These are phyloP conservation scores for Pilobolus umbonatus DNA, from an alignment of 192 early-diverging fungal species.

Conservation along the genomic window DNA sequence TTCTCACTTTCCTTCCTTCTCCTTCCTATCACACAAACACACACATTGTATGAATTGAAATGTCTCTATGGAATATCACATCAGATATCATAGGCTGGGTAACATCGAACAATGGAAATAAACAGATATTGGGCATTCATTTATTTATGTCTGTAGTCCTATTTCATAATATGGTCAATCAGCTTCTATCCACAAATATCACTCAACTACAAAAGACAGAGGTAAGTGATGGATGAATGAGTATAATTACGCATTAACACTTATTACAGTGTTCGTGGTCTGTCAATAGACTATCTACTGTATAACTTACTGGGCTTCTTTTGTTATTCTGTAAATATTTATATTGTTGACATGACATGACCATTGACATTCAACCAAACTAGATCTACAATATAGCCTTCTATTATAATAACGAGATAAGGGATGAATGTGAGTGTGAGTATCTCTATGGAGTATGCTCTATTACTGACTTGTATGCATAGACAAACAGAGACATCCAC, in stretches of 20 bases:
- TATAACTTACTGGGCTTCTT: slow-evolving; percentile 79
- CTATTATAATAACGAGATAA: slow-evolving; percentile 53
- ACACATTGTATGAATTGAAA: no score
- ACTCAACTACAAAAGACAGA: slow-evolving; percentile 67
- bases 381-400: slow-evolving; percentile 70
- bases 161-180: slow-evolving; percentile 80
- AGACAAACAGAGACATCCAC: slow-evolving; percentile 51
- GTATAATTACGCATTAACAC: background rate
- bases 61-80: background rate
- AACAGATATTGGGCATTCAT: background rate
- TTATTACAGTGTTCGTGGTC: slow-evolving; percentile 58
- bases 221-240: slow-evolving; percentile 20
- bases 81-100: slow-evolving; percentile 22
- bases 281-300: slow-evolving; percentile 83
- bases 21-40: no score
- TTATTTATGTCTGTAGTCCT: slow-evolving; percentile 34
- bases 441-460: background rate
- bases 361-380: background rate
- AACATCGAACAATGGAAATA: background rate
- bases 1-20: no score
- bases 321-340: slow-evolving; percentile 68
- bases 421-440: slow-evolving; percentile 46
- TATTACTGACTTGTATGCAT: background rate
- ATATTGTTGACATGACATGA: no score
- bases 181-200: slow-evolving; percentile 81